Evolutionary conservation across 2,329 filamentous ascomycete genomes (phyloP), one percentile per base, ranked within the genome.

Genomic region (Xylaria multiplex): DNA sequence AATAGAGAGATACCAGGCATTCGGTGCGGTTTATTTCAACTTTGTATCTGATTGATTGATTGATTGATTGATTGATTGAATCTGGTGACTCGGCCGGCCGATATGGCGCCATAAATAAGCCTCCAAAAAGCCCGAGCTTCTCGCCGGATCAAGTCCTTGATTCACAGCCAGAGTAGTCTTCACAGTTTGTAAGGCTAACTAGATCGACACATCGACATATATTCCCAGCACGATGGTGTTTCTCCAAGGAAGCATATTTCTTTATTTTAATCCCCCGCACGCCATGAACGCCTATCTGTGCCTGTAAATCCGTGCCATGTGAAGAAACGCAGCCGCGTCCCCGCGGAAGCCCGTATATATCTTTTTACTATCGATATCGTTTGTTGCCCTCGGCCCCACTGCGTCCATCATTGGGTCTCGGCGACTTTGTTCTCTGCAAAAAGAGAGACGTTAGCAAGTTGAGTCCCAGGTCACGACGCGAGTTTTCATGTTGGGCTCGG

Each of bases 381-480:
- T 61, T 35, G n/a, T 54, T 57, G 45, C 7, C n/a, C 11, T 40
- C n/a, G 22, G 7, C 35, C 30, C 50, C 9, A 14, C 11, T 48
- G 22, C 19, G 45, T 45, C 14, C 6, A 62, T 69, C 63, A 71
- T 37, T 70, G 61, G 60, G 58, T 76, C 71, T 75, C 74, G 60
- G 74, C 74, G 58, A 75, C 59, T 53, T 77, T 77, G 70, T 77
- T 77, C 71, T 77, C 75, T 76, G 24, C 7, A 7, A 9, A 9
- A 8, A 19, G 5, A 7, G 14, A 6, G 2, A 22, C 0, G 65
- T 72, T 59, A 73, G 69, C 24, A 48, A n/a, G 6, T 40, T 7
- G 14, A 13, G 2, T 19, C n/a, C 54, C 55, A n/a, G 14, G 32
- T 35, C 32, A 32, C 32, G 30, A n/a, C 13, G 7, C 27, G 27